Evolutionary conservation across 306 rosid species (phyloP).

Genomic region (Purshia tridentata): DNA sequence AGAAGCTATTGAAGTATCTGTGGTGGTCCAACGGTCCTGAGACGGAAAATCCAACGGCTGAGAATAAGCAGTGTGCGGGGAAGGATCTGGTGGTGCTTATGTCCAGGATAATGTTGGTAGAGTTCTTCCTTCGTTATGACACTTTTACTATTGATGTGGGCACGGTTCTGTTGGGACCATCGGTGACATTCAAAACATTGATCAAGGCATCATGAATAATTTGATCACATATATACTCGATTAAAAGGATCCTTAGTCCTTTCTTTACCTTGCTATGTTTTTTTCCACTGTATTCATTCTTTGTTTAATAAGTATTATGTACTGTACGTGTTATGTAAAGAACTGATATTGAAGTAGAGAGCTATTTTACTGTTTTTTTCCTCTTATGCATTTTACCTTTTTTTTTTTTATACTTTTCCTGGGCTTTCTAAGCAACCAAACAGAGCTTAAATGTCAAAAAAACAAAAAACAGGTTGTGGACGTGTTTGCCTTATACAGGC

Average conservation of each 20-base stretch:
- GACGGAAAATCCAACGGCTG: slow-evolving; percentile 39
- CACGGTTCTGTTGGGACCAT: slow-evolving; percentile 40
- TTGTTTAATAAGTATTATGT: no score
- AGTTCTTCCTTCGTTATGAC: slow-evolving; percentile 69
- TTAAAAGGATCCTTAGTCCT: no score
- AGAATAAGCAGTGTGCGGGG: slow-evolving; percentile 74
- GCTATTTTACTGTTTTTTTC: no score
- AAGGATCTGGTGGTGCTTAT: slow-evolving; percentile 61
- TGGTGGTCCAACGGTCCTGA: slow-evolving; percentile 69
- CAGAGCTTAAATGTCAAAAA: neutral
- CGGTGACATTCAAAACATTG: slow-evolving; percentile 37
- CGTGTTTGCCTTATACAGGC: slow-evolving; percentile 53
- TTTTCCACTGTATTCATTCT: no score
- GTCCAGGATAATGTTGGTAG: slow-evolving; percentile 57
- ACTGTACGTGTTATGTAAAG: no score
- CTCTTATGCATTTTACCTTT: no score
- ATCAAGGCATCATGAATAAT: slow-evolving; percentile 16
- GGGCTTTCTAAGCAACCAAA: neutral
- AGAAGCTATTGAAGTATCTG: slow-evolving; percentile 45
- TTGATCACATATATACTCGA: no score
- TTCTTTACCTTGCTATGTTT: no score
- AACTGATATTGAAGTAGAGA: no score
- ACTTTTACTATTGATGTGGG: slow-evolving; percentile 49
- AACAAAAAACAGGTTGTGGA: neutral
- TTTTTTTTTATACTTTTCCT: neutral